Conservation (phyloP, 257 asterid species). For the Apocynum venetum region DNA sequence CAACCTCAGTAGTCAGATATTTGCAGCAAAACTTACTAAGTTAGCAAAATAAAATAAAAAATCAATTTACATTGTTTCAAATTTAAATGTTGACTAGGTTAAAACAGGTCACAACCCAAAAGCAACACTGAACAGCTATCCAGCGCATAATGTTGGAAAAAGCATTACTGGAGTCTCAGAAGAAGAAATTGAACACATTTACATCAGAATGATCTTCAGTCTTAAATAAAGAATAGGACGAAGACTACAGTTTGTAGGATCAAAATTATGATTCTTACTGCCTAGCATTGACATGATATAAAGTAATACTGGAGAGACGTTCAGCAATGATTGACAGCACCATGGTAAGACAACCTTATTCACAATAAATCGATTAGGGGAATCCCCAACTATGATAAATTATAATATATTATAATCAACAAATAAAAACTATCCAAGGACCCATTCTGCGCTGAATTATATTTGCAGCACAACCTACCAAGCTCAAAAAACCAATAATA, state of each 20-base stretch:
- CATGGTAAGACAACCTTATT: background rate
- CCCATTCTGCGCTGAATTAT: too few relatives aligned
- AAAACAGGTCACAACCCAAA: background rate
- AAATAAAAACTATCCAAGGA: background rate
- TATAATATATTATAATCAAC: background rate
- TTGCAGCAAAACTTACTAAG: background rate
- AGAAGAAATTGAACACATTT: too few relatives aligned
- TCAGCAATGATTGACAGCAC: background rate
- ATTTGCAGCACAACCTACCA: too few relatives aligned
- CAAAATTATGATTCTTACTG: background rate
- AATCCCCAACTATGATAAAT: background rate
- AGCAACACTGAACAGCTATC: background rate
- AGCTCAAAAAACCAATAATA: too few relatives aligned
- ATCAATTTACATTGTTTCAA: background rate
- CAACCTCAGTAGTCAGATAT: background rate
- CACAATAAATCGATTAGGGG: background rate
- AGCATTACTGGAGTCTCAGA: too few relatives aligned
- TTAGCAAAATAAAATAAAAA: background rate
- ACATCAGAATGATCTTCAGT: too few relatives aligned
- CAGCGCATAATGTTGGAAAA: background rate
- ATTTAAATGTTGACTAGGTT: background rate
- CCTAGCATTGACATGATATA: background rate
- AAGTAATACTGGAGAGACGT: background rate
- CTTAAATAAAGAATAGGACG: background rate
- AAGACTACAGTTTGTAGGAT: background rate